phyloP scores from a whole-genome alignment of 805 yeast species.

The Komagataella phaffii region DNA sequence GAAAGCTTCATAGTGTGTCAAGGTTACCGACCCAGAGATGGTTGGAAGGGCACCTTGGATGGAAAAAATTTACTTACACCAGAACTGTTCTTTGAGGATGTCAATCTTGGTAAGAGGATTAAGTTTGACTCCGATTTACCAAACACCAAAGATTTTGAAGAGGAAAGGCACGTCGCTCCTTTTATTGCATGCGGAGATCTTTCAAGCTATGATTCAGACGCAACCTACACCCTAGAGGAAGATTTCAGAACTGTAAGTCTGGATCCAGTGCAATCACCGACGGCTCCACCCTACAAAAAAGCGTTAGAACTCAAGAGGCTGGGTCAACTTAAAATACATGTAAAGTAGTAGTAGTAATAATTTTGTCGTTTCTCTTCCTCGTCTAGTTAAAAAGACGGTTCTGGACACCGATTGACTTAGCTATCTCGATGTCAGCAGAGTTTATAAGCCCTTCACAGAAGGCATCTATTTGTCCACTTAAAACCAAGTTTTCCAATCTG shows the following conservation, averaged over 20 bases:
- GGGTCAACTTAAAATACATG: background rate
- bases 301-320: conserved; percentile 75
- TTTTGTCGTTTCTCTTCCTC: background rate
- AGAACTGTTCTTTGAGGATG: conserved; percentile 68
- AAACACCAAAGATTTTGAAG: conserved; percentile 14
- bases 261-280: conserved; percentile 91
- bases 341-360: background rate
- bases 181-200: conserved; percentile 94
- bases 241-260: conserved; percentile 31
- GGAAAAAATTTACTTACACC: conserved; percentile 38
- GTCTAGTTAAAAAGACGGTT: background rate
- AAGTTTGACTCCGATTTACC: conserved; percentile 34
- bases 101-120: conserved; percentile 36
- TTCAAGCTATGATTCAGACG: conserved; percentile 83
- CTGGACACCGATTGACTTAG: conserved; percentile 22
- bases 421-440: conserved; percentile 43
- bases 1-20: conserved; percentile 91
- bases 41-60: conserved; percentile 60
- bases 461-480: conserved; percentile 54
- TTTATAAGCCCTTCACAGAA: conserved; percentile 44
- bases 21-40: conserved; percentile 71
- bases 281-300: conserved; percentile 92
- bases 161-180: conserved; percentile 73
- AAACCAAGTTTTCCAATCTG: conserved; percentile 56
- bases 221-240: conserved; percentile 60